Evolutionary conservation across 768 basidiomycete genomes (phyloP).

Genomic region (Daedaleopsis sinensis): DNA sequence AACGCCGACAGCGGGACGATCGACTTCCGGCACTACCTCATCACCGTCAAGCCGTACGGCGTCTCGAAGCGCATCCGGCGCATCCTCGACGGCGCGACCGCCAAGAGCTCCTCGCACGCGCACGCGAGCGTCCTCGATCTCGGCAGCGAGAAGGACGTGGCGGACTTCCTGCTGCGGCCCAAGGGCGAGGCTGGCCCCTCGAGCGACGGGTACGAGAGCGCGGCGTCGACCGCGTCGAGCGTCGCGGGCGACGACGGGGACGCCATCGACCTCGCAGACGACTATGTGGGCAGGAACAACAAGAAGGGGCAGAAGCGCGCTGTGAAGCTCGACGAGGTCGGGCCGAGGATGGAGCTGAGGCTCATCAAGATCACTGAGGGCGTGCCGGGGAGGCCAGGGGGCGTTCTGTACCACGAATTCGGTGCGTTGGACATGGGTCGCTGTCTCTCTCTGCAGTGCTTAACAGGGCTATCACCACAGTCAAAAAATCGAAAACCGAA

Average conservation of each 20-base stretch:
- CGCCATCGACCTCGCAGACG: slow-evolving; percentile 83
- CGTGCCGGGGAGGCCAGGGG: slow-evolving; percentile 89
- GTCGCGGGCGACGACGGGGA: slow-evolving; percentile 83
- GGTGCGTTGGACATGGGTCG: slow-evolving; percentile 51
- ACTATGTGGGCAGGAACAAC: slow-evolving; percentile 96
- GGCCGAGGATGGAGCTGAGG: slow-evolving; percentile 91
- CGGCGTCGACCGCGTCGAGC: slow-evolving; percentile 80
- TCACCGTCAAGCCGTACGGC: slow-evolving; percentile 93
- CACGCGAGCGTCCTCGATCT: slow-evolving; percentile 67
- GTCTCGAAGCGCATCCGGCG: slow-evolving; percentile 90
- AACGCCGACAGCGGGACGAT: slow-evolving; percentile 84
- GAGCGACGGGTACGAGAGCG: slow-evolving; percentile 74
- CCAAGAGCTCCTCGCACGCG: slow-evolving; percentile 36
- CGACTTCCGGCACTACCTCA: slow-evolving; percentile 93
- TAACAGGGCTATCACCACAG: slow-evolving; percentile 40
- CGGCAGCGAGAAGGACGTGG: slow-evolving; percentile 89
- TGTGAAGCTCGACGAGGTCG: slow-evolving; percentile 90
- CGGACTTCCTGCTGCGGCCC: slow-evolving; percentile 87
- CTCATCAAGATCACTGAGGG: slow-evolving; percentile 96
- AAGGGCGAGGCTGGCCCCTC: slow-evolving; percentile 59
- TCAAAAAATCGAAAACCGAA: slow-evolving; percentile 88
- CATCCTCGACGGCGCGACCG: slow-evolving; percentile 67
- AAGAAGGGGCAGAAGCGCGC: slow-evolving; percentile 90
- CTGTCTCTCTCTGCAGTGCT: not conserved
- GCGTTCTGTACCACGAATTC: slow-evolving; percentile 92